Evolutionary conservation across 208 protist species (phyloP), one percentile per base, ranked within the genome.

Genomic region (Trypanosoma boissoni): DNA sequence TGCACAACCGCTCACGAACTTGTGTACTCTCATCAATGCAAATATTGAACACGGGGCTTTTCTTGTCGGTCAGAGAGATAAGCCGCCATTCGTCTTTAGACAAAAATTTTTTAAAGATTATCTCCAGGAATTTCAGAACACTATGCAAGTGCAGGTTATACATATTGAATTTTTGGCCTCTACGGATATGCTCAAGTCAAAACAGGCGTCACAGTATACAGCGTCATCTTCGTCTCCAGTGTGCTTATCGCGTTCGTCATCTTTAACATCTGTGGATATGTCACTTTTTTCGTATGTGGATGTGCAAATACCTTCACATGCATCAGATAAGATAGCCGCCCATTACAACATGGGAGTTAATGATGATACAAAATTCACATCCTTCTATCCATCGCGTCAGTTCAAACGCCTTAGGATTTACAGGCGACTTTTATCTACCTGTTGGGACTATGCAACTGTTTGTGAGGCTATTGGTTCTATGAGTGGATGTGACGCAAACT

Each of bases 51-150:
- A 42, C 20, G 73, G 76, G 9, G 48, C 41, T 43, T 68, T 84
- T 0, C 28, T 92, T 14, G 71, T 92, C 57, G 74, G 69, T 36
- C 86, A 92, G 68, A 54, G 54, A 28, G 64, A 58, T n/a, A 42
- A 63, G 6, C 45, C 81, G n/a, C 61, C 76, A 0, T 65, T 58
- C 2, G 24, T 78, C 2, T 72, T 62, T 57, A 74, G 67, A 8
- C 59, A 70, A 39, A 37, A 62, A 44, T 59, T 28, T 32, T 57
- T 84, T 7, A 36, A 73, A 24, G 67, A 67, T 12, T 88, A 82
- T 51, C 69, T 78, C 60, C 50, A 24, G 5, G 68, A 74, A 31
- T 42, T 74, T 16, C 31, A 20, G 29, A 39, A 58, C 34, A 73
- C 58, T 24, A 51, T 78, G 12, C 68, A 77, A 28, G 68, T 82